These are phyloP conservation scores for Phytophthora aleatoria DNA, from an alignment of 352 stramenopile genomes.

Conservation along the genomic window DNA sequence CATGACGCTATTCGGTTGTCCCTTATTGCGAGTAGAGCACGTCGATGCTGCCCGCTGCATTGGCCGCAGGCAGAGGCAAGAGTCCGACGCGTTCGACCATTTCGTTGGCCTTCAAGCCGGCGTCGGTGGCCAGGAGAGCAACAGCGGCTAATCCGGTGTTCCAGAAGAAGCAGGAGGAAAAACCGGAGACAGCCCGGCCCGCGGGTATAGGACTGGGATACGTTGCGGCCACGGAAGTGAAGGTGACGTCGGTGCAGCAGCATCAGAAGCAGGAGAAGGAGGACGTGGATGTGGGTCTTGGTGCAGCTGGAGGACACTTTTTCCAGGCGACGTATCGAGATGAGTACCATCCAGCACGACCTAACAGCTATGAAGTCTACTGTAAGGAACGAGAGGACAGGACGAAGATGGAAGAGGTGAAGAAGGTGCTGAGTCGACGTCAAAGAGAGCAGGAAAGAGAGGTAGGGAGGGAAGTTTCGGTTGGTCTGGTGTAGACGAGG, in stretches of 20 bases:
- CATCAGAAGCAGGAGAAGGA: constrained; percentile 12
- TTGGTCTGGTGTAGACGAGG: not conserved
- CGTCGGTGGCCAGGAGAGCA: constrained; percentile 51
- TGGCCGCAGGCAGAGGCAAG: constrained; percentile 47
- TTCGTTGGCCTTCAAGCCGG: constrained; percentile 63
- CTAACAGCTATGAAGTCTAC: constrained; percentile 90
- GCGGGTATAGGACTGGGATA: constrained; percentile 43
- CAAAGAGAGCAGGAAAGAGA: constrained; percentile 77
- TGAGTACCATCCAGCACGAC: constrained; percentile 86
- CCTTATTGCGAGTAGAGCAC: constrained; percentile 34
- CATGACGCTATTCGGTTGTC: constrained; percentile 2
- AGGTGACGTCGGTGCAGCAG: constrained; percentile 30
- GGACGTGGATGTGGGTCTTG: constrained; percentile 23
- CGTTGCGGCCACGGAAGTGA: constrained; percentile 46
- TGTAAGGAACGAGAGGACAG: constrained; percentile 80
- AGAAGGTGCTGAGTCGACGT: constrained; percentile 75
- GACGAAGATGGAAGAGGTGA: constrained; percentile 84
- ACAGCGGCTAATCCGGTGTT: constrained; percentile 18
- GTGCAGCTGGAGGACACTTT: constrained; percentile 43
- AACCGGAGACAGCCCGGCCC: constrained; percentile 9
- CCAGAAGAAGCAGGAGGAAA: constrained; percentile 21
- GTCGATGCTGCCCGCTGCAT: constrained; percentile 54
- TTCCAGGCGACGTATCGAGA: constrained; percentile 82
- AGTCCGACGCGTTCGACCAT: constrained; percentile 40
- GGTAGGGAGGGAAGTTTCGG: constrained; percentile 29